Conservation (phyloP, 306 rosid species). For the Castanea crenata region DNA sequence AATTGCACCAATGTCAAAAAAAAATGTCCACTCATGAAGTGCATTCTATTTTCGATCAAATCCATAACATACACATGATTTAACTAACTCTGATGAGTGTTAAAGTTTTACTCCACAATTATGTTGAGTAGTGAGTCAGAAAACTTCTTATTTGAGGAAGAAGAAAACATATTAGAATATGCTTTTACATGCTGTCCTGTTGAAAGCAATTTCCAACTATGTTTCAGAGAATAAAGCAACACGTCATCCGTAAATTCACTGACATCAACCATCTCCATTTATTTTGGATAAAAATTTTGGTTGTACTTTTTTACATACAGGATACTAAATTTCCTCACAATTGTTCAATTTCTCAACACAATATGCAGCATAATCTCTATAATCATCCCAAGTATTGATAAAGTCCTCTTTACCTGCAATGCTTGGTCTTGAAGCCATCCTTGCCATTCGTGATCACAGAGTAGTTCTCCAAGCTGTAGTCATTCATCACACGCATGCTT, state of each 20-base stretch:
- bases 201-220: not conserved
- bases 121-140: not conserved
- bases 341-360: slow-evolving; percentile 13
- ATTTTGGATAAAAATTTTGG: not conserved
- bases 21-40: not conserved
- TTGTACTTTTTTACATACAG: not conserved
- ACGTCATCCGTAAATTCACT: not conserved
- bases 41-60: not conserved
- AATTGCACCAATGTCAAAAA: not conserved
- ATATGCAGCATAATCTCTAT: slow-evolving; percentile 21
- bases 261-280: not conserved
- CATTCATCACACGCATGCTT: slow-evolving; percentile 6
- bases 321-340: slow-evolving; percentile 2
- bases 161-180: not conserved
- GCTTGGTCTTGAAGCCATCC: not conserved
- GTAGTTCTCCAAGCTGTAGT: slow-evolving; percentile 15
- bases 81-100: not conserved
- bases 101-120: not conserved
- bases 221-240: not conserved
- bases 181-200: not conserved
- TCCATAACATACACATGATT: not conserved
- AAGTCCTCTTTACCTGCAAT: slow-evolving; percentile 14
- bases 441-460: slow-evolving; percentile 2
- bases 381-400: not conserved
- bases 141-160: not conserved